phyloP scores from a whole-genome alignment of 108 stramenopile genomes.

The Skeletonema menzelii region DNA sequence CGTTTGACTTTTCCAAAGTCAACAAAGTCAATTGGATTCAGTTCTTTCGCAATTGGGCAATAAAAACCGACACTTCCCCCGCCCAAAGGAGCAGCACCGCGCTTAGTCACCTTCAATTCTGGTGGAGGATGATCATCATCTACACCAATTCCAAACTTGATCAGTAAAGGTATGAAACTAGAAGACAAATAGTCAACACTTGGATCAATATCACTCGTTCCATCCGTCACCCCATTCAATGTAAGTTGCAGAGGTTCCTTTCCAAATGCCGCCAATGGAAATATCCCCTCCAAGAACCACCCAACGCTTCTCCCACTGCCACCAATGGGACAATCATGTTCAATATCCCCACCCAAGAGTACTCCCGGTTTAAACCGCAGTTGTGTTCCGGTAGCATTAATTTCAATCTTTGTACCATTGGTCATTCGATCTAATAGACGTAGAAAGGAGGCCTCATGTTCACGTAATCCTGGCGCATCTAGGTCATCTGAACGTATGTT shows the following conservation, averaged over 20 bases:
- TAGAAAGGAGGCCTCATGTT: conserved; percentile 87
- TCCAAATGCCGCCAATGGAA: conserved; percentile 95
- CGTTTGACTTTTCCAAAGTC: conserved; percentile 95
- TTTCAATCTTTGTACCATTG: conserved; percentile 94
- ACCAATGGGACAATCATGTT: conserved; percentile 84
- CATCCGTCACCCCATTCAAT: conserved; percentile 83
- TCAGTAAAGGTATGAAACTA: conserved; percentile 81
- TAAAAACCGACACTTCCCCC: conserved; percentile 84
- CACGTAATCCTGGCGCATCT: conserved; percentile 76
- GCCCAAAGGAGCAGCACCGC: conserved; percentile 85
- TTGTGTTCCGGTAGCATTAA: conserved; percentile 97
- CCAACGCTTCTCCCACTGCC: conserved; percentile 67
- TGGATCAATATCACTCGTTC: conserved; percentile 69
- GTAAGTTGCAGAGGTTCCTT: conserved; percentile 85
- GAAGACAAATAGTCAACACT: conserved; percentile 83
- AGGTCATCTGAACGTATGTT: conserved; percentile 86
- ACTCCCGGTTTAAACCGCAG: conserved; percentile 93
- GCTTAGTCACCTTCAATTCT: conserved; percentile 51
- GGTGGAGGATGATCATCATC: conserved; percentile 56
- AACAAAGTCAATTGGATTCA: conserved; percentile 78
- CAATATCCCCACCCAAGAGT: conserved; percentile 84
- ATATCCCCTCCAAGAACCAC: conserved; percentile 97
- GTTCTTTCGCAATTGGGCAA: conserved; percentile 88
- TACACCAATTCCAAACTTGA: conserved; percentile 88
- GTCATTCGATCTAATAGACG: conserved; percentile 93